A percentile compares a stretch with the other conserved stretches of the same genome.
Evolutionary conservation across 352 stramenopile species (phyloP).

Genomic region (Elongisporangium senticosum): DNA sequence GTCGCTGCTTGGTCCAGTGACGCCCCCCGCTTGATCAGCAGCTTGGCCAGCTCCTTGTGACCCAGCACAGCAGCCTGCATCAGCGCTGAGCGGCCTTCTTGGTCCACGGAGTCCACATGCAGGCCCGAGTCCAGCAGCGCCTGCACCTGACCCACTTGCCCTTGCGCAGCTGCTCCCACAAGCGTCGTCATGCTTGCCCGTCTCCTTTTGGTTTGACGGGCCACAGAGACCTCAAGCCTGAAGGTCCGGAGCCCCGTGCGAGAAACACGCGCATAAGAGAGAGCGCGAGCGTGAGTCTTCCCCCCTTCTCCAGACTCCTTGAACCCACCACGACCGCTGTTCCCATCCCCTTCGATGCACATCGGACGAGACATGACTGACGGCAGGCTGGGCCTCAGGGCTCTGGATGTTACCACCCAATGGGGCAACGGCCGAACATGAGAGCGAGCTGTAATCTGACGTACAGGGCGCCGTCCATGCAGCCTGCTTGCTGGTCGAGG

Average conservation of each 20-base stretch:
- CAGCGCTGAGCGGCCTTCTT: slow-evolving; percentile 13
- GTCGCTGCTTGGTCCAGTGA: background rate
- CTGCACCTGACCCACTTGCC: slow-evolving; percentile 1
- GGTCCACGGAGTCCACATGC: slow-evolving; percentile 9
- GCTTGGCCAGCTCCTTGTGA: background rate
- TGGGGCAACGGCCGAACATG: background rate
- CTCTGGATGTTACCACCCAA: background rate
- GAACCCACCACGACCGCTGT: background rate
- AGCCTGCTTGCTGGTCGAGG: background rate
- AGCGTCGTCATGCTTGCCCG: background rate
- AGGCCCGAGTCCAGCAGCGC: background rate
- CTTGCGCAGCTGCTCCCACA: background rate
- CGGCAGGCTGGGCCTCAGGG: too few relatives aligned
- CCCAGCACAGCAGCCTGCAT: background rate
- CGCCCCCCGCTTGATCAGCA: background rate
- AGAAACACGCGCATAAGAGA: background rate
- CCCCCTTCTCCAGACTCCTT: background rate
- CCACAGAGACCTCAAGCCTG: background rate
- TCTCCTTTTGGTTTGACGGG: background rate
- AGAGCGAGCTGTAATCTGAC: background rate
- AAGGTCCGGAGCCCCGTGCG: background rate
- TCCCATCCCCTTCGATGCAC: background rate
- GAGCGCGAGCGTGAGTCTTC: background rate
- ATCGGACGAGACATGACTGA: background rate
- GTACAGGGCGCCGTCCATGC: background rate